Percentiles rank a stretch among this genome's conserved stretches.
These are phyloP conservation scores for Pythium dissimile DNA, from an alignment of 352 stramenopile species.

Conservation along the genomic window DNA sequence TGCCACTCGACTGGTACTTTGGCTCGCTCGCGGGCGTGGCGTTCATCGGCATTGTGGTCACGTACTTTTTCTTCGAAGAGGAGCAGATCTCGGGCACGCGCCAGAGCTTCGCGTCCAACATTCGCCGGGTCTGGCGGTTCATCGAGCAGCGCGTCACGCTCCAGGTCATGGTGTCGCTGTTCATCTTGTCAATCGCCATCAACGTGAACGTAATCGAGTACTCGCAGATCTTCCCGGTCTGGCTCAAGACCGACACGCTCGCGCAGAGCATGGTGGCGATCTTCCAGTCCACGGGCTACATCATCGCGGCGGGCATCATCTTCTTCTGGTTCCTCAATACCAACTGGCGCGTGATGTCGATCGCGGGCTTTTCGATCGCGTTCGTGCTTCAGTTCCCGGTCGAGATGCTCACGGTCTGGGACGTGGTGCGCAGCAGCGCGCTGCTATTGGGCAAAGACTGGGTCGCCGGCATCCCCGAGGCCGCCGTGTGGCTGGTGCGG, in stretches of 20 bases:
- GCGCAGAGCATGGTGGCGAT: slow-evolving; percentile 16
- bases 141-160: slow-evolving; percentile 23
- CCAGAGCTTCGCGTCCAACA: slow-evolving; percentile 17
- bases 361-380: slow-evolving; percentile 5
- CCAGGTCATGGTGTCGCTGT: slow-evolving; percentile 24
- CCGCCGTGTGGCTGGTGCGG: slow-evolving; percentile 7
- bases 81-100: slow-evolving; percentile 11
- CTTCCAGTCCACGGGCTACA: slow-evolving; percentile 12
- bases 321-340: slow-evolving; percentile 24
- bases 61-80: slow-evolving; percentile 17
- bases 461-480: slow-evolving; percentile 14
- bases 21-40: slow-evolving; percentile 7
- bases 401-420: slow-evolving; percentile 15
- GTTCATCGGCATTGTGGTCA: slow-evolving; percentile 11
- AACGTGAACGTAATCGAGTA: slow-evolving; percentile 14
- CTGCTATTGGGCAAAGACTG: slow-evolving; percentile 19
- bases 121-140: slow-evolving; percentile 24
- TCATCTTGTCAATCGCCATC: slow-evolving; percentile 10
- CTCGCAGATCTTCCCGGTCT: slow-evolving; percentile 3
- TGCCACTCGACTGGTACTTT: slow-evolving; percentile 22
- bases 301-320: slow-evolving; percentile 10
- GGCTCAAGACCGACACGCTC: slow-evolving; percentile 15
- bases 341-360: slow-evolving; percentile 22
- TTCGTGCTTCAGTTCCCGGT: slow-evolving; percentile 11
- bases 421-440: slow-evolving; percentile 15